Percentiles rank a stretch among this genome's conserved stretches.
These are phyloP conservation scores for Stellera chamaejasme DNA, from an alignment of 345 rosid genomes.

Conservation along the genomic window DNA sequence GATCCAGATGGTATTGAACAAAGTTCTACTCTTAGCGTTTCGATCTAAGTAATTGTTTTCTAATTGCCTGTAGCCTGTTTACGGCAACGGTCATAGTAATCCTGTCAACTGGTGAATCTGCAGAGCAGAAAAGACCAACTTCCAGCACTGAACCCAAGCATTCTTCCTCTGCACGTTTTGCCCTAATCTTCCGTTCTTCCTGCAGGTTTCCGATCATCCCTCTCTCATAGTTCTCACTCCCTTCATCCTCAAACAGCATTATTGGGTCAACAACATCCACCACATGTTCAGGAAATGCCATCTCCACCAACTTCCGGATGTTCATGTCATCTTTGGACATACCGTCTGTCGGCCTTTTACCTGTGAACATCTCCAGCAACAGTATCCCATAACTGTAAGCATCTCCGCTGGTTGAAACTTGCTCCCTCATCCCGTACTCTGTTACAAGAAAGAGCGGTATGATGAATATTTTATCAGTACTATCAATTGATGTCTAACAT, in stretches of 20 bases:
- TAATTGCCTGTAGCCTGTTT: slow-evolving; percentile 13
- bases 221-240: not conserved
- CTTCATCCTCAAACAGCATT: slow-evolving; percentile 13
- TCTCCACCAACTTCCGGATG: not conserved
- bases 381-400: slow-evolving; percentile 5
- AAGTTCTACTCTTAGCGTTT: not conserved
- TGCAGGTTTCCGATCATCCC: not conserved
- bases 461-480: no score
- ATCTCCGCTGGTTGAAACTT: not conserved
- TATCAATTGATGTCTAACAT: no score
- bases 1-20: no score
- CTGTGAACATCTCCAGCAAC: slow-evolving; percentile 6
- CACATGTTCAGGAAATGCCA: not conserved
- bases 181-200: not conserved
- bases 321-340: slow-evolving; percentile 1
- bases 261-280: slow-evolving; percentile 6
- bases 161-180: slow-evolving; percentile 6
- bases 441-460: not conserved
- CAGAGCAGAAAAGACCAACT: slow-evolving; percentile 19
- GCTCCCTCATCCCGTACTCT: slow-evolving; percentile 9
- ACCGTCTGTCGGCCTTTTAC: not conserved
- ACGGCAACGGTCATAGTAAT: slow-evolving; percentile 11
- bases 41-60: slow-evolving; percentile 8
- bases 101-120: slow-evolving; percentile 5
- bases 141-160: slow-evolving; percentile 13